Conservation (phyloP, 225 moss, liverwort and hornwort species). For the Climacium dendroides region DNA sequence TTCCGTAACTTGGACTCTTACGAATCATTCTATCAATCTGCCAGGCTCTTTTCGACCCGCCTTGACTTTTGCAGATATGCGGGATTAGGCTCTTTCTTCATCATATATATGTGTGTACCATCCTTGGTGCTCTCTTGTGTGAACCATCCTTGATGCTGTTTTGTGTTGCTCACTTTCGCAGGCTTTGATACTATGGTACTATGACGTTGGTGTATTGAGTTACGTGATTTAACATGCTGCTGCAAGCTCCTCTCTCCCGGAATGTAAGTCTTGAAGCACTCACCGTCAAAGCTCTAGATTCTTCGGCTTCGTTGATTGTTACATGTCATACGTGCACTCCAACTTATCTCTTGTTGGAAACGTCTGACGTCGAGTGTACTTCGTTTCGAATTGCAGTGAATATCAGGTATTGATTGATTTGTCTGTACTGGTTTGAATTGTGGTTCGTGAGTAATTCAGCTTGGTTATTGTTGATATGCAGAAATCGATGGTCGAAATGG, state of each 20-base stretch:
- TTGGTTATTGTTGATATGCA: not conserved
- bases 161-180: not conserved
- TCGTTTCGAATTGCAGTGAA: not conserved
- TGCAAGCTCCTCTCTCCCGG: not conserved
- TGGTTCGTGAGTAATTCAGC: not conserved
- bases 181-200: too few species aligned
- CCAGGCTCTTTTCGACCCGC: not conserved
- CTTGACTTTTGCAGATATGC: not conserved
- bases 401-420: too few species aligned
- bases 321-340: not conserved
- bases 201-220: not conserved
- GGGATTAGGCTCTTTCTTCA: not conserved
- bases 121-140: not conserved
- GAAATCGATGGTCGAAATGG: not conserved
- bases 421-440: not conserved
- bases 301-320: not conserved
- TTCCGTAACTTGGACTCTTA: not conserved
- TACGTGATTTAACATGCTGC: not conserved
- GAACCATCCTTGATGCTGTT: not conserved
- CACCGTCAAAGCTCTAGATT: not conserved
- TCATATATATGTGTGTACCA: too few species aligned
- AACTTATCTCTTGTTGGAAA: not conserved
- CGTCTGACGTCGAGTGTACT: too few species aligned
- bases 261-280: not conserved
- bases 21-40: not conserved